These are phyloP conservation scores for Conticribra weissflogii DNA, from an alignment of 108 stramenopile genomes.

Conservation along the genomic window DNA sequence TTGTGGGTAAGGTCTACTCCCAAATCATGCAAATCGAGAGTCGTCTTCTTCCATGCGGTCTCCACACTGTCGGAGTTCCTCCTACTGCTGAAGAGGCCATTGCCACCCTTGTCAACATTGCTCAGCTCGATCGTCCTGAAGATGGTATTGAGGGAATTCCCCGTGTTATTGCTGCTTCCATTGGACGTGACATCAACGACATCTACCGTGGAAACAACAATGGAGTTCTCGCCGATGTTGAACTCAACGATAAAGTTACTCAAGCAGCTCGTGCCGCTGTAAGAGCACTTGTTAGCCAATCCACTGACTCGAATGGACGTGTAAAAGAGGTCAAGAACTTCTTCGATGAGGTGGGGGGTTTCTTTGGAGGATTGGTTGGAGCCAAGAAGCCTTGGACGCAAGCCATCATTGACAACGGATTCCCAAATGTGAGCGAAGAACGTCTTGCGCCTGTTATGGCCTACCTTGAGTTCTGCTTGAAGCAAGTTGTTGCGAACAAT, in stretches of 20 bases:
- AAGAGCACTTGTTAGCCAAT: constrained; percentile 86
- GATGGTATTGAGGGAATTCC: constrained; percentile 93
- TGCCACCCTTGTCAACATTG: constrained; percentile 96
- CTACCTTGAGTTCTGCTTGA: constrained; percentile 97
- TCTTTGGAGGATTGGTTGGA: constrained; percentile 72
- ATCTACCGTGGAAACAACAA: constrained; percentile 92
- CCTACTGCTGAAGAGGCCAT: constrained; percentile 95
- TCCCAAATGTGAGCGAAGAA: constrained; percentile 81
- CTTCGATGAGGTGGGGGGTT: constrained; percentile 80
- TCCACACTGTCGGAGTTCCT: constrained; percentile 96
- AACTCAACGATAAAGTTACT: constrained; percentile 81
- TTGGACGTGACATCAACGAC: constrained; percentile 95
- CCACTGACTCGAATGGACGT: constrained; percentile 91
- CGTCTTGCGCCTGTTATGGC: constrained; percentile 81
- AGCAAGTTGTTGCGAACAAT: constrained; percentile 97
- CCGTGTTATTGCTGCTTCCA: constrained; percentile 89
- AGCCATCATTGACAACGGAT: constrained; percentile 89
- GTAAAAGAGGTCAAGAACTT: constrained; percentile 93
- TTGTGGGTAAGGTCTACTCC: constrained; percentile 89
- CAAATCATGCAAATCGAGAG: constrained; percentile 97
- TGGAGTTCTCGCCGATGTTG: constrained; percentile 88
- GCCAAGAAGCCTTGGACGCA: constrained; percentile 88
- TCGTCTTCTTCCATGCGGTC: constrained; percentile 94
- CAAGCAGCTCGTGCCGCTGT: constrained; percentile 90
- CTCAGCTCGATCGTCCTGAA: constrained; percentile 92